Percentiles rank a stretch among this genome's conserved stretches.
Conservation (phyloP, 495 filamentous ascomycete species). For the Tetracladium marchalianum region DNA sequence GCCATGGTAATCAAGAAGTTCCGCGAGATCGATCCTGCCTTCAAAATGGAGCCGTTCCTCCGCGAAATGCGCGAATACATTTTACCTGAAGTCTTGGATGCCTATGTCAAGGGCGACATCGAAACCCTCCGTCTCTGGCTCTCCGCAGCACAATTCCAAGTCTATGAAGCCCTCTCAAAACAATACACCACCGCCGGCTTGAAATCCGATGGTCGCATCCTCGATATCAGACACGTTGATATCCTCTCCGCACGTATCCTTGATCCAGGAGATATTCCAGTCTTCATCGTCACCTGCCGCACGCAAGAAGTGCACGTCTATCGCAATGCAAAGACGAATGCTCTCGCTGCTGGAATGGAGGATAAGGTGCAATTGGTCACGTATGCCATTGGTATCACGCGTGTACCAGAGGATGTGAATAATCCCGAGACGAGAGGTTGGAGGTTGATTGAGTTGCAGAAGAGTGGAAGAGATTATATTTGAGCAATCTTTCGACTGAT, state of each 20-base stretch:
- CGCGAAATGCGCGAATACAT: slow-evolving; percentile 96
- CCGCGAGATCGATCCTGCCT: slow-evolving; percentile 89
- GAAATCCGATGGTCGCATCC: slow-evolving; percentile 85
- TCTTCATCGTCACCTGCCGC: slow-evolving; percentile 91
- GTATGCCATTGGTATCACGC: slow-evolving; percentile 91
- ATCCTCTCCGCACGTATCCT: slow-evolving; percentile 80
- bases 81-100: slow-evolving; percentile 91
- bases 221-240: slow-evolving; percentile 91
- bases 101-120: slow-evolving; percentile 91
- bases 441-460: slow-evolving; percentile 96
- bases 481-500: slow-evolving; percentile 30
- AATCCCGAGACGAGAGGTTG: slow-evolving; percentile 95
- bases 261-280: slow-evolving; percentile 93
- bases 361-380: slow-evolving; percentile 97
- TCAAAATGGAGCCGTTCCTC: slow-evolving; percentile 89
- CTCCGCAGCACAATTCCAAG: slow-evolving; percentile 84
- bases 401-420: slow-evolving; percentile 87
- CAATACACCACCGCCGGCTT: slow-evolving; percentile 90
- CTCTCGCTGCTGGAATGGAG: slow-evolving; percentile 96
- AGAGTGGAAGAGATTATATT: slow-evolving; percentile 92
- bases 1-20: slow-evolving; percentile 96
- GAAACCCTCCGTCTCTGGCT: slow-evolving; percentile 91
- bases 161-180: slow-evolving; percentile 87
- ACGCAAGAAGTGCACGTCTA: slow-evolving; percentile 99
- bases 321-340: slow-evolving; percentile 74